Base-by-base conservation (phyloP, 208 protist species). In the Herpetomonas tarakana region DNA sequence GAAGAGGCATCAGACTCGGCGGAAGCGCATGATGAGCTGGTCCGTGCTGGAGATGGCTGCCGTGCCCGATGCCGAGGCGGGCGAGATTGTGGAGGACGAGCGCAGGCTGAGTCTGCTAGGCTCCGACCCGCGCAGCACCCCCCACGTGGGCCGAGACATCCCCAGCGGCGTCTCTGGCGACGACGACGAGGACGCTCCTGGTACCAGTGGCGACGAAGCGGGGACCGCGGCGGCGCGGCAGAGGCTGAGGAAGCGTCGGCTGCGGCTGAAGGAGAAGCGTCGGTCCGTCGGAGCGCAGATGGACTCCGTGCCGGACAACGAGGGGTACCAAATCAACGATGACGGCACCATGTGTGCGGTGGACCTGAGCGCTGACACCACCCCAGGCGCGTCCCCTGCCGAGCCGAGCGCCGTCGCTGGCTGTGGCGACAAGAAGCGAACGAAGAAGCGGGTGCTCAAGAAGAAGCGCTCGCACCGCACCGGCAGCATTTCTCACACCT, bases 1-100 rank as follows among this genome's bases (percentile, higher is more conserved):
- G 52, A 52, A 14, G 31, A 12, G 7, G 30, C 47, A 24, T 57
- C 21, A 21, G 38, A 22, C 31, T 27, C 21, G 25, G 27, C 7
- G 45, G 54, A 71, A 71, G 54, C 66, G 62, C 29, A 57, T 60
- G 11, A 65, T 55, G 61, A 78, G 68, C 53, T 73, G 46, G 57
- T 71, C 74, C 6, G 56, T 26, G 52, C 16, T 79, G 21, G 65
- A 75, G 29, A 59, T 84, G 9, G 56, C 50, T 12, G 68, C 68
- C 29, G 68, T 84, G n/a, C 76, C 76, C 1, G 77, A 88, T 49
- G 80, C 77, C 53, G 63, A 76, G 11, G 62, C 62, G 12, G 58
- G 64, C n/a, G 76, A 88, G 56, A 88, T 84, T 25, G 61, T 56
- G 31, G 81, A 88, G 47, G 67, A 75, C 25, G 54, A 73, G 35